Conservation (phyloP, 164 flowering plant species). For the Liquidambar formosana region DNA sequence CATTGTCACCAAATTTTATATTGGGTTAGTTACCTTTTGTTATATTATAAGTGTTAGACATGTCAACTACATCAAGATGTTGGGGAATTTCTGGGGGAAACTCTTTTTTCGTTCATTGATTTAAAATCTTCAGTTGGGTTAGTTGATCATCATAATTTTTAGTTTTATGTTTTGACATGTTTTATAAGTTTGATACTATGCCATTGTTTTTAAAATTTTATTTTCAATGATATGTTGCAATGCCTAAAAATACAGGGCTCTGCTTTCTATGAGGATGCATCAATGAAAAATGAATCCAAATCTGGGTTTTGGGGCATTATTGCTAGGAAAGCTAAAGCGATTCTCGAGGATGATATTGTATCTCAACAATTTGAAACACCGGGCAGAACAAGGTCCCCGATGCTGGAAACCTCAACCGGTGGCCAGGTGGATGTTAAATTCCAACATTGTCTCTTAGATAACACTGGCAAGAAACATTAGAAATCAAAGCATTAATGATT, state of each 20-base stretch:
- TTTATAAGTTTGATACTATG: not conserved
- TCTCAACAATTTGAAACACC: slow-evolving; percentile 36
- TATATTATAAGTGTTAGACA: no score
- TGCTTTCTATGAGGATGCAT: slow-evolving; percentile 48
- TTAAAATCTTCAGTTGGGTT: no score
- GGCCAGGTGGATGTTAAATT: slow-evolving; percentile 43
- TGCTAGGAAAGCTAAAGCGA: slow-evolving; percentile 84
- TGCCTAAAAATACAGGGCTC: slow-evolving; percentile 41
- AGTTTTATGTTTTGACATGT: not conserved
- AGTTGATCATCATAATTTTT: not conserved
- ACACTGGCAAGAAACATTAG: not conserved
- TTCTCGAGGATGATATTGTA: slow-evolving; percentile 71
- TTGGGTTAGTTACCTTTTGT: no score
- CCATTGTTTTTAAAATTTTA: not conserved
- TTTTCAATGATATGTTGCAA: not conserved
- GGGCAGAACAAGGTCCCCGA: slow-evolving; percentile 25
- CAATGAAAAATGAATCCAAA: slow-evolving; percentile 54
- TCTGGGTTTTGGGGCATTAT: slow-evolving; percentile 87
- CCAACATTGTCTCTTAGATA: not conserved
- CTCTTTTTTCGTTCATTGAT: no score
- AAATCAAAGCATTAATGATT: not conserved
- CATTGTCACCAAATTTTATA: no score
- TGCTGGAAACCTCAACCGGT: slow-evolving; percentile 26
- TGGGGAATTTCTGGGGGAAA: no score
- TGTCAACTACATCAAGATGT: no score